Evolutionary conservation across 352 stramenopile species (phyloP).

Genomic region (Phytophthora tentaculata): DNA sequence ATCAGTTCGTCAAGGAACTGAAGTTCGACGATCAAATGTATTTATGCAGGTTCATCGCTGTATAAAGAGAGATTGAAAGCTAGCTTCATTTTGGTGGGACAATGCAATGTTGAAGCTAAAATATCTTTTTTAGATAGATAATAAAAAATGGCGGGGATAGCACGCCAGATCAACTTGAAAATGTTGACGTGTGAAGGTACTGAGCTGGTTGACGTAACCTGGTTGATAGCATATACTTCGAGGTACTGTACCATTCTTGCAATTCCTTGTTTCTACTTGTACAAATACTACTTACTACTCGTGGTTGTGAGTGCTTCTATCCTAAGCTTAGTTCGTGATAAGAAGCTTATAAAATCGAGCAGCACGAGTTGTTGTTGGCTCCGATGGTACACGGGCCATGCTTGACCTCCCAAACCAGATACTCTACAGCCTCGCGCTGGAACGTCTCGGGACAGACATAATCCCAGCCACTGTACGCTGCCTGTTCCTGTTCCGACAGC

Average conservation of each 20-base stretch:
- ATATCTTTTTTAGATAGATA: background rate
- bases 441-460: slow-evolving; percentile 82
- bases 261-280: slow-evolving; percentile 24
- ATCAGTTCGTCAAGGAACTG: slow-evolving; percentile 4
- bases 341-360: slow-evolving; percentile 53
- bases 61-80: slow-evolving; percentile 9
- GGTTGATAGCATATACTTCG: background rate
- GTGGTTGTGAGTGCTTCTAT: background rate
- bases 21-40: slow-evolving; percentile 15
- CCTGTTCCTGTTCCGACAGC: slow-evolving; percentile 71
- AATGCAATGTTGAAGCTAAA: slow-evolving; percentile 20
- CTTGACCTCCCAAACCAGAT: slow-evolving; percentile 85
- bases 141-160: background rate
- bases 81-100: slow-evolving; percentile 4
- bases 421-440: slow-evolving; percentile 83
- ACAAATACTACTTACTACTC: slow-evolving; percentile 24
- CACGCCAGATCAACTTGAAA: slow-evolving; percentile 20
- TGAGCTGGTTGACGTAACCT: slow-evolving; percentile 10
- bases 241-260: slow-evolving; percentile 12
- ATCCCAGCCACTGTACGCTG: slow-evolving; percentile 73
- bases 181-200: slow-evolving; percentile 27
- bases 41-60: slow-evolving; percentile 3
- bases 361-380: slow-evolving; percentile 70
- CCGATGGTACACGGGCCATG: slow-evolving; percentile 73
- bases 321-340: too few relatives aligned